A percentile compares a stretch with the other conserved stretches of the same genome.
Evolutionary conservation across 805 yeast species (phyloP).

Genomic region (Nakazawaea molendinolei): DNA sequence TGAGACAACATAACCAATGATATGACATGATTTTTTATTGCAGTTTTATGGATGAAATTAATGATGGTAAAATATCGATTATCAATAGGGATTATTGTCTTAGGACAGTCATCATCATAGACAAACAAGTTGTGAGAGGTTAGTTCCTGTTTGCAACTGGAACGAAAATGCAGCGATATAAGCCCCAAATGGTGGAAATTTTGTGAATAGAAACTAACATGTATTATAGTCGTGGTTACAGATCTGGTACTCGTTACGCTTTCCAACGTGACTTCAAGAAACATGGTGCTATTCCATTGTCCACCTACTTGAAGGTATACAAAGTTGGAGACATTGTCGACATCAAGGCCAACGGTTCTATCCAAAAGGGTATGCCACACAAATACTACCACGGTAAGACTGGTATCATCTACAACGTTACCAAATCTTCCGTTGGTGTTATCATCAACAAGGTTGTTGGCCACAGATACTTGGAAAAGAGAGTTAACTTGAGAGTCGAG

Average conservation of each 20-base stretch:
- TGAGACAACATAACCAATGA: no score
- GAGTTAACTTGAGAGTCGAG: conserved; percentile 97
- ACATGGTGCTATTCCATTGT: conserved; percentile 91
- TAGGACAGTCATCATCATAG: no score
- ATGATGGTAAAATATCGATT: no score
- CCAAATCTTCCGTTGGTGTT: conserved; percentile 98
- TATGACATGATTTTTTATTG: neutral
- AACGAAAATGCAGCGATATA: no score
- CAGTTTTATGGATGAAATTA: no score
- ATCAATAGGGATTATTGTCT: no score
- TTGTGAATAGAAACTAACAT: conserved; percentile 12
- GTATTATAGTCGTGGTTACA: conserved; percentile 82
- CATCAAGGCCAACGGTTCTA: conserved; percentile 98
- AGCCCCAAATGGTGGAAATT: no score
- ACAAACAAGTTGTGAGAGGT: no score
- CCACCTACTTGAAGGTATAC: conserved; percentile 96
- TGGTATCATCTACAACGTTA: conserved; percentile 97
- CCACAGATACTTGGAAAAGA: conserved; percentile 98
- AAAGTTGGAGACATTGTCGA: conserved; percentile 99
- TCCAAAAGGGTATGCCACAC: conserved; percentile 99
- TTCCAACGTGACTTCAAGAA: conserved; percentile 99
- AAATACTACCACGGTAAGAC: conserved; percentile 99
- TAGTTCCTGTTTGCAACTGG: no score
- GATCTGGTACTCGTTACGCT: conserved; percentile 99
- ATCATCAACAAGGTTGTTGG: conserved; percentile 98